Base-by-base conservation (phyloP, 768 basidiomycete genomes). In the Boletus tomentosulus region DNA sequence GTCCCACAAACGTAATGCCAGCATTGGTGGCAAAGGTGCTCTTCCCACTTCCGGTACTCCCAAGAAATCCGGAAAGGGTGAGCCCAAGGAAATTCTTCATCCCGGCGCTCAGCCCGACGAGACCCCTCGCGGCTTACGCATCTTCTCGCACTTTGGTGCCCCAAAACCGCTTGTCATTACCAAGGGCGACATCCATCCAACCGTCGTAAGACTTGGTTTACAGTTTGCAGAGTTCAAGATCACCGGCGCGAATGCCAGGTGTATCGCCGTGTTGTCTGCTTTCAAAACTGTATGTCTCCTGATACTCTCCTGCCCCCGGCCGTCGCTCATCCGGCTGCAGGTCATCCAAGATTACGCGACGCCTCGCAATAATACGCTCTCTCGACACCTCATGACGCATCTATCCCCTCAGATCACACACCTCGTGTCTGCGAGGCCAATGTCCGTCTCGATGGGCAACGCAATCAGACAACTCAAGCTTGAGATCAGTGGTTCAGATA, bases 371-470 rank as follows among this genome's bases (percentile, higher is more conserved):
- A 92, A 83, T 50, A 92, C 91, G 2, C 82, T 97, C 30, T 89
- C 92, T 11, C 82, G 93, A 51, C 92, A 97, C 75, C 80, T 97
- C 44, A 90, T 92, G 82, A 89, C 89, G 10, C 84, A 95, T 71
- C 80, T 97, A 38, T 93, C 92, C 3, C 91, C 92, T 22, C 94
- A 97, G 78, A 96, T 97, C 60, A 86, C 86, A 16, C 86, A 95
- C 70, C 80, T 96, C 10, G 89, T 93, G 8, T 81, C 86, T 38
- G 90, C 92, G 19, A 80, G 94, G 47, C 90, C 92, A 0, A 89
- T 95, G 87, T 89, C 91, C 16, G 85, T 92, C 22, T 89, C 92
- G 25, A 93, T 95, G 89, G 92, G 94, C 0, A 96, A 94, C 66
- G 92, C 94, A 0, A 92, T 93, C 61, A 82, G 94, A 55, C 89